These are phyloP conservation scores for Microsporum canis DNA, from an alignment of 2,329 filamentous ascomycete genomes.

Conservation along the genomic window DNA sequence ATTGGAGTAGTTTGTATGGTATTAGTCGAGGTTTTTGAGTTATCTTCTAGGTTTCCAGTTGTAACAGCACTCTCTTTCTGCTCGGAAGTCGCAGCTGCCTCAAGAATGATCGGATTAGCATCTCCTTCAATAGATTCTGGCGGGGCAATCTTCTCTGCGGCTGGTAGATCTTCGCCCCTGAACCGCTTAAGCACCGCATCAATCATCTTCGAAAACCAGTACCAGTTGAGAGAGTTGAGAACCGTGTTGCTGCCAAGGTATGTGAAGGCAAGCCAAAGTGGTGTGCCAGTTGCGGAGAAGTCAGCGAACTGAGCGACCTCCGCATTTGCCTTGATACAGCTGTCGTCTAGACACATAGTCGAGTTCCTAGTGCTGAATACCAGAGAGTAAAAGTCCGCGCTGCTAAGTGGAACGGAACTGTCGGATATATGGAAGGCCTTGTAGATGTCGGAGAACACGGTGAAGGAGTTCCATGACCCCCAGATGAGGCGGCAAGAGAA, in stretches of 20 bases:
- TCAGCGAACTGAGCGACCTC: constrained; percentile 42
- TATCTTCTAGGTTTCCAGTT: constrained; percentile 7
- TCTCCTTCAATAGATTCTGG: constrained; percentile 19
- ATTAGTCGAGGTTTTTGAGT: neutral
- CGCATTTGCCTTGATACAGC: constrained; percentile 31
- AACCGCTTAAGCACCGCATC: constrained; percentile 53
- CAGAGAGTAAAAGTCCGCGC: constrained; percentile 21
- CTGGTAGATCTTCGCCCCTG: constrained; percentile 26
- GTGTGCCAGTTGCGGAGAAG: constrained; percentile 31
- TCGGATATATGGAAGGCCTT: constrained; percentile 37
- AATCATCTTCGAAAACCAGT: constrained; percentile 59
- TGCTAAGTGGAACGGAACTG: constrained; percentile 21
- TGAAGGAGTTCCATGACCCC: constrained; percentile 49
- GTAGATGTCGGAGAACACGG: constrained; percentile 51
- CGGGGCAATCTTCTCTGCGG: constrained; percentile 17
- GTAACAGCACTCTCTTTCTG: constrained; percentile 13
- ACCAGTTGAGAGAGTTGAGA: constrained; percentile 53
- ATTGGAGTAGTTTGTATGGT: neutral
- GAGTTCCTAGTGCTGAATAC: constrained; percentile 28
- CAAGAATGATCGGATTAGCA: constrained; percentile 26
- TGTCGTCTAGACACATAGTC: constrained; percentile 28
- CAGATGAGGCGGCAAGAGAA: constrained; percentile 52
- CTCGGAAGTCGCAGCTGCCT: constrained; percentile 18
- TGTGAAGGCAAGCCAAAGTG: constrained; percentile 47
- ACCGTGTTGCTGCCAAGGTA: constrained; percentile 49